These are phyloP conservation scores for Dipodascopsis tothii DNA, from an alignment of 805 yeast genomes.

Conservation along the genomic window DNA sequence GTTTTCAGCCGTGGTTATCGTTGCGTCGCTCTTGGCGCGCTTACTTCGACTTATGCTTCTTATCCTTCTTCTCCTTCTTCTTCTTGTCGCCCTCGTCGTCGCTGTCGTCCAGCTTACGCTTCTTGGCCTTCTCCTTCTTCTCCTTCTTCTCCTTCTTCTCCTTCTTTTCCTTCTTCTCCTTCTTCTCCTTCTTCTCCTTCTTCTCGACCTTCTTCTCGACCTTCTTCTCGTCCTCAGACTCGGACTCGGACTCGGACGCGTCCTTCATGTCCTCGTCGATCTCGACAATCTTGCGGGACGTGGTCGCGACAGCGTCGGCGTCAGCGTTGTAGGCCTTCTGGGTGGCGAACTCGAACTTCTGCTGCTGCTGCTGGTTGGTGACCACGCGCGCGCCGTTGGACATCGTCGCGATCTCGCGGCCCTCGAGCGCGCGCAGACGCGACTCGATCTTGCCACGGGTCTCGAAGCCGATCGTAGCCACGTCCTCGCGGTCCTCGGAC, in stretches of 20 bases:
- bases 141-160: conserved; percentile 37
- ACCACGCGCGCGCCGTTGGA: conserved; percentile 42
- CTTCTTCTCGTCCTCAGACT: conserved; percentile 38
- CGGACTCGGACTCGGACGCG: conserved; percentile 34
- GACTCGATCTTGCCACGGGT: conserved; percentile 91
- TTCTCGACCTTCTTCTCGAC: conserved; percentile 32
- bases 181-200: conserved; percentile 35
- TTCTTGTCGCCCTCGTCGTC: conserved; percentile 23
- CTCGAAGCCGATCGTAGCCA: conserved; percentile 86
- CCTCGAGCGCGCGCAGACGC: conserved; percentile 90
- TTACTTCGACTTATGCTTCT: conserved; percentile 2
- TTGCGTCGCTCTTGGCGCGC: too few relatives aligned
- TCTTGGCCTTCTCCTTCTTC: conserved; percentile 29
- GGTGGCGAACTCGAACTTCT: conserved; percentile 79
- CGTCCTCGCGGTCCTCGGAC: conserved; percentile 93
- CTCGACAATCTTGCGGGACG: conserved; percentile 38
- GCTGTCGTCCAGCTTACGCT: conserved; percentile 20
- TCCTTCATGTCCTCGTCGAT: conserved; percentile 11
- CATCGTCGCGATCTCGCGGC: conserved; percentile 90
- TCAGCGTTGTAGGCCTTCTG: conserved; percentile 88
- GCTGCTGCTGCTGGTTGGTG: conserved; percentile 64
- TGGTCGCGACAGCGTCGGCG: conserved; percentile 77
- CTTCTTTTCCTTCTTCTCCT: conserved; percentile 63
- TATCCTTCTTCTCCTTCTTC: conserved; percentile 7
- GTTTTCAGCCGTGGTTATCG: neutral